A percentile compares a stretch with the other conserved stretches of the same genome.
phyloP scores from a whole-genome alignment of 257 asterid genomes.

The Fraxinus cuspidata region DNA sequence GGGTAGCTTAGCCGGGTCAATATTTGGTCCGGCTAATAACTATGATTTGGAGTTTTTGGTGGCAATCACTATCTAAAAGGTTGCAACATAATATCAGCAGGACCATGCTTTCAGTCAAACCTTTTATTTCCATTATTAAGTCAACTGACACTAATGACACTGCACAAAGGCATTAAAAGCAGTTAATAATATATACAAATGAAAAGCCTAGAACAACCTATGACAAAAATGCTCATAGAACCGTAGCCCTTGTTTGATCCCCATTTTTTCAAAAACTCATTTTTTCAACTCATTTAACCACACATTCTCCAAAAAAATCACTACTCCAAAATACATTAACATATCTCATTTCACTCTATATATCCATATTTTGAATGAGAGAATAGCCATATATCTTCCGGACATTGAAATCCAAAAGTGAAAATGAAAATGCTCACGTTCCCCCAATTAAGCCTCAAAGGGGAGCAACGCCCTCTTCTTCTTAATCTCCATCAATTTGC shows the following conservation, averaged over 20 bases:
- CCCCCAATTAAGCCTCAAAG: not conserved
- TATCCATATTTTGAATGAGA: not conserved
- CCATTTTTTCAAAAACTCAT: too few relatives aligned
- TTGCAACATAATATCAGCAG: not conserved
- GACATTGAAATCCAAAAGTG: not conserved
- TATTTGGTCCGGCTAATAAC: not conserved
- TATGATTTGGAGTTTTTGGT: not conserved
- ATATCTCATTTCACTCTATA: not conserved
- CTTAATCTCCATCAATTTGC: not conserved
- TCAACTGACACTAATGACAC: conserved; percentile 4
- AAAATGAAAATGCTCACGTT: not conserved
- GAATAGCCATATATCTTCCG: not conserved
- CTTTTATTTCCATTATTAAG: not conserved
- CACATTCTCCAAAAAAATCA: too few relatives aligned
- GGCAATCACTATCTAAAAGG: not conserved
- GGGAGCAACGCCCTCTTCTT: not conserved
- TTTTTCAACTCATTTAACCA: too few relatives aligned
- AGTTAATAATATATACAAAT: conserved; percentile 1
- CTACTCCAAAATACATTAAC: not conserved
- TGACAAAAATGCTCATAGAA: not conserved
- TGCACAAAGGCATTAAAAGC: not conserved
- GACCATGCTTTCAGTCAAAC: not conserved
- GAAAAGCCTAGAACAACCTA: not conserved
- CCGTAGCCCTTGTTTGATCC: too few relatives aligned
- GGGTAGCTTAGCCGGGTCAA: not conserved